phyloP scores from a whole-genome alignment of 1,284 basidiomycete species.

The Leucoagaricus sp. region DNA sequence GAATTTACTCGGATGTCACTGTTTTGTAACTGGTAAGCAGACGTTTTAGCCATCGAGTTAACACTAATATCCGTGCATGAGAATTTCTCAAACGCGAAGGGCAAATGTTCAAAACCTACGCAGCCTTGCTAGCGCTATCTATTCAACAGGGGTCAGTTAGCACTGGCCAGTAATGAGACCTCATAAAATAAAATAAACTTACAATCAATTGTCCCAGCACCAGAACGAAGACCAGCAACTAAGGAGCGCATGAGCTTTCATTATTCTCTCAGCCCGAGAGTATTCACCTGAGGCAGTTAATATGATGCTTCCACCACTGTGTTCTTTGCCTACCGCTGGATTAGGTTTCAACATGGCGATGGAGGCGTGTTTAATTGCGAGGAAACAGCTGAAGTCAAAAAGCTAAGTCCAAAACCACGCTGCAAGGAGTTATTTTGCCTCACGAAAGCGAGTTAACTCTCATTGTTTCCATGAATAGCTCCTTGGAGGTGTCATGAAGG shows the following conservation, averaged over 20 bases:
- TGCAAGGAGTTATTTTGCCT: slow-evolving; percentile 26
- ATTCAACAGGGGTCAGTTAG: no score
- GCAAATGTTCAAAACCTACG: slow-evolving; percentile 49
- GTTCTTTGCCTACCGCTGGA: slow-evolving; percentile 63
- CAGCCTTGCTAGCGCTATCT: slow-evolving; percentile 92
- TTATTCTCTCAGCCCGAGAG: not conserved
- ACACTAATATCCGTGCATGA: slow-evolving; percentile 50
- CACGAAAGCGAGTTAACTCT: slow-evolving; percentile 84
- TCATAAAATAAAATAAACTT: slow-evolving; percentile 26
- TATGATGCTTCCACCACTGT: slow-evolving; percentile 82
- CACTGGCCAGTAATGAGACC: not conserved
- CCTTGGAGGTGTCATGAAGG: slow-evolving; percentile 59
- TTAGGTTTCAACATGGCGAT: slow-evolving; percentile 76
- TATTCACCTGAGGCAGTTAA: slow-evolving; percentile 82
- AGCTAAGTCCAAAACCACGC: not conserved
- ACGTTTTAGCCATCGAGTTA: slow-evolving; percentile 83
- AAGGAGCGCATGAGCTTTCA: slow-evolving; percentile 12
- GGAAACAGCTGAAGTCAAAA: slow-evolving; percentile 64
- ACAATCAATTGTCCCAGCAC: slow-evolving; percentile 88
- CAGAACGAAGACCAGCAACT: slow-evolving; percentile 87
- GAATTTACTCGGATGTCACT: slow-evolving; percentile 88
- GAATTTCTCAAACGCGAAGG: not conserved
- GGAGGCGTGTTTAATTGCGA: slow-evolving; percentile 89
- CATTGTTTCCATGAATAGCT: slow-evolving; percentile 77
- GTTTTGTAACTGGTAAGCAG: slow-evolving; percentile 79